Base-by-base conservation (phyloP, 202 grass and related monocot species). In the Schoenoplectus triqueter region DNA sequence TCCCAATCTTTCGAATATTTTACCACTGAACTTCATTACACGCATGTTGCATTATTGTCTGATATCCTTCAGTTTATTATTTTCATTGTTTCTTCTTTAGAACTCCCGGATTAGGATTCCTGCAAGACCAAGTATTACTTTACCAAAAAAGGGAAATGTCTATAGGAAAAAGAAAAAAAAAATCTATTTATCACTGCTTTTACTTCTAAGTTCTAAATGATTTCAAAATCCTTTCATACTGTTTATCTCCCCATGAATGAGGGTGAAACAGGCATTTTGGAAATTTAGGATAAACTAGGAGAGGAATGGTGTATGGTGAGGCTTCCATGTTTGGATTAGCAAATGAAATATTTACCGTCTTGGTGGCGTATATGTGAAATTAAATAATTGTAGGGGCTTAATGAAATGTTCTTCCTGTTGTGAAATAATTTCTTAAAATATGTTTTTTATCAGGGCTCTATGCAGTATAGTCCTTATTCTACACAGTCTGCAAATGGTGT, bases 391-490 rank as follows among this genome's bases (percentile, higher is more conserved):
- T 54, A 31, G 48, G 14, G 71, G 19, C 71, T 52, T 74, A 9
- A 78, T 17, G 54, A 78, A 42, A 41, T 14, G 13, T 73, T 21
- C 2, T 73, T 73, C 18, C 17, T 10, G 70, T 51, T 52, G 17
- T 8, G 17, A 49, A 9, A 21, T 73, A 11, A 51, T 42, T 10
- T 60, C 47, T 60, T 60, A 7, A 70, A n/a, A 22, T 31, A 31
- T 31, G n/a, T 47, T 81, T 70, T 31, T 51, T 56, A 54, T 83
- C 66, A 83, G 81, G 81, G 81, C 14, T 83, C 80, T 70, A 48
- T 83, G 21, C 81, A 83, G 50, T 83, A 83, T 60, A 57, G 6
- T 83, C 81, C 80, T 66, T 83, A 83, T 41, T 65, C 81, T 56
- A 83, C 65, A 56, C 81, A 83, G 57, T 70, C 65, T 83, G 21